Percentiles rank a stretch among this genome's conserved stretches.
Evolutionary conservation across 257 asterid genomes (phyloP).

Genomic region (Solanum piurae): DNA sequence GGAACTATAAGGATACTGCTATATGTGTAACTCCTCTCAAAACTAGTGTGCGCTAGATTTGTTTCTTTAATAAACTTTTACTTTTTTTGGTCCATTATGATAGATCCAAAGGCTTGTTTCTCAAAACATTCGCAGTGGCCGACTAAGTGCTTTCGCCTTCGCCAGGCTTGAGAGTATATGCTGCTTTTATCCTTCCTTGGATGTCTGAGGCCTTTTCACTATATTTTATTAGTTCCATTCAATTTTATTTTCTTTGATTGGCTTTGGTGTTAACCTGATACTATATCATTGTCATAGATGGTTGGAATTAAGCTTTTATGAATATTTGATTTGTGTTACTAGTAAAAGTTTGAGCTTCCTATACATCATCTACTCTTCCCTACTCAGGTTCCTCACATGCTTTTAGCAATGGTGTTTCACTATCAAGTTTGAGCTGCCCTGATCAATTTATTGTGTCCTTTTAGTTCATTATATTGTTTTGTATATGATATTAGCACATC

Average conservation of each 20-base stretch:
- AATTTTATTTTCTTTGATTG: background rate
- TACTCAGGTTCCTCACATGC: too few relatives aligned
- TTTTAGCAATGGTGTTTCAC: too few relatives aligned
- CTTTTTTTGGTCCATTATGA: slow-evolving; percentile 20
- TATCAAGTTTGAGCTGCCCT: too few relatives aligned
- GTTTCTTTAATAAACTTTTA: background rate
- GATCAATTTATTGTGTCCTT: too few relatives aligned
- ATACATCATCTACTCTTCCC: background rate
- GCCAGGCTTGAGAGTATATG: slow-evolving; percentile 72
- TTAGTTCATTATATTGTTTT: too few relatives aligned
- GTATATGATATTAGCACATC: too few relatives aligned
- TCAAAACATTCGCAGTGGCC: slow-evolving; percentile 79
- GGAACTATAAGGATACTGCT: background rate
- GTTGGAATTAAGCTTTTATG: background rate
- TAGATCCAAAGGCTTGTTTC: slow-evolving; percentile 56
- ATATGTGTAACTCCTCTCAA: background rate
- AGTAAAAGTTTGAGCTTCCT: background rate
- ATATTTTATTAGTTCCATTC: background rate
- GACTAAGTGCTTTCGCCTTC: slow-evolving; percentile 65
- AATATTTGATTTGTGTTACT: background rate
- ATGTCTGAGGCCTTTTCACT: slow-evolving; percentile 38
- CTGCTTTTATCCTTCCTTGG: slow-evolving; percentile 74
- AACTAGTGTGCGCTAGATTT: background rate
- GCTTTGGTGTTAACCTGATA: background rate
- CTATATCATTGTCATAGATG: background rate